Base-by-base conservation (phyloP, 805 yeast species). In the Starmerella powellii region DNA sequence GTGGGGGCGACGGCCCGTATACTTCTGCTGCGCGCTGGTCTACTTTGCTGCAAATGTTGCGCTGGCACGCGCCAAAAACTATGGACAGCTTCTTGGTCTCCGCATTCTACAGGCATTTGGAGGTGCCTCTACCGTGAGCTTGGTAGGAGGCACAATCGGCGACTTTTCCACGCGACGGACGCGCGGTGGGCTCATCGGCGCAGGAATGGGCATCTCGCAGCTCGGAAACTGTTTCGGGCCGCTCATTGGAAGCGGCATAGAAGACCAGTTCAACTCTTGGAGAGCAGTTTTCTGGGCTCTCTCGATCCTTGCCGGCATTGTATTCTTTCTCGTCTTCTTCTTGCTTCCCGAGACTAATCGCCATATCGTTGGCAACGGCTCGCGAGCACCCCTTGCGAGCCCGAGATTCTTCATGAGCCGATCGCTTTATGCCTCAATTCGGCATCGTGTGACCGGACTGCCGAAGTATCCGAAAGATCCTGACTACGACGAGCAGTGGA, bases 141-240 rank as follows among this genome's bases (percentile, higher is more conserved):
- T 84, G 2, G 68, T 71, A 30, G 68, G 78, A 2, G 91, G 91
- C 1, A 68, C 78, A 0, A 72, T 80, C 41, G 88, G 86, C 8
- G 95, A 85, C 61, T 62, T 78, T 19, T 74, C 85, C 2, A 70
- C 76, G 0, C 64, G 78, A 20, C 68, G 65, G 8, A 75, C 76
- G 44, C 68, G 95, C 51, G 95, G 94, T 13, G 71, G 76, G 2
- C 71, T 72, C 49, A 74, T 78, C 33, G 91, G 93, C 0, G 52
- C 77, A 15, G 72, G 74, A 1, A 57, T 73, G 15, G 88, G 93
- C 0, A 63, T 77, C 33, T 74, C 78, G 15, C 66, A 80, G 26
- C 51, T 80, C 6, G 94, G 94, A 1, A 79, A 78, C 53, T 85
- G 84, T 2, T 66, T 84, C 48, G 88, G 93, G 10, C 84, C 93